Evolutionary conservation across 495 filamentous ascomycete species (phyloP).

Genomic region (Xylaria telfairii): DNA sequence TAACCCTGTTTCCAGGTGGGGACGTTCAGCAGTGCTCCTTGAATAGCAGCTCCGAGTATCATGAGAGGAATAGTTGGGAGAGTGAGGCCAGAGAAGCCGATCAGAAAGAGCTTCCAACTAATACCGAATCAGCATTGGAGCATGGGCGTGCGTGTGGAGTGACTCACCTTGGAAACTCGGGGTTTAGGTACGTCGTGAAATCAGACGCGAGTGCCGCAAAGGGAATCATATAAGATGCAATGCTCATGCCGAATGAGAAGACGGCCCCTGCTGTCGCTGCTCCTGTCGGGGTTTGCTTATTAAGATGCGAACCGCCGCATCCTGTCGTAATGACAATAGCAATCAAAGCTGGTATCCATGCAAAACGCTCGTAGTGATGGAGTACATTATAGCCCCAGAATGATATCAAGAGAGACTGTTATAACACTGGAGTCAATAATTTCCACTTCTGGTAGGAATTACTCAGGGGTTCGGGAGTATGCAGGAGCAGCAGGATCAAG

Average conservation of each 20-base stretch:
- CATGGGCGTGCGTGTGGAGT: neutral
- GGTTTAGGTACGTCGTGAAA: slow-evolving; percentile 56
- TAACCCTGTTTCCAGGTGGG: slow-evolving; percentile 55
- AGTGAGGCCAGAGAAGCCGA: slow-evolving; percentile 54
- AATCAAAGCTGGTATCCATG: slow-evolving; percentile 63
- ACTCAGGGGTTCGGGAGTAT: too few species aligned
- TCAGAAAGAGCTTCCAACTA: slow-evolving; percentile 50
- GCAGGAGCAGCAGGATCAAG: too few species aligned
- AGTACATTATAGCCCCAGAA: slow-evolving; percentile 65
- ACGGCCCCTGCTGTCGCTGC: slow-evolving; percentile 38
- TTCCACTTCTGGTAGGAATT: too few species aligned
- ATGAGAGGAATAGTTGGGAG: slow-evolving; percentile 59
- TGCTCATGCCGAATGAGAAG: slow-evolving; percentile 51
- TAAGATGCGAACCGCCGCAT: slow-evolving; percentile 43
- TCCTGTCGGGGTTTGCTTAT: slow-evolving; percentile 38
- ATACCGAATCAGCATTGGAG: slow-evolving; percentile 7
- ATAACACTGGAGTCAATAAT: too few species aligned
- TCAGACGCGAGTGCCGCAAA: slow-evolving; percentile 54
- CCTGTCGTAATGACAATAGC: slow-evolving; percentile 56
- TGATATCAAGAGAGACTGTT: slow-evolving; percentile 61
- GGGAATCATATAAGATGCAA: slow-evolving; percentile 54
- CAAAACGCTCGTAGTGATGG: slow-evolving; percentile 65
- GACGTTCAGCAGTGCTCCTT: slow-evolving; percentile 48
- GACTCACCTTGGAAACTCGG: slow-evolving; percentile 51
- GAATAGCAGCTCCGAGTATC: slow-evolving; percentile 61